Conservation (phyloP, 441 rosid genomes). For the Melastoma candidum region DNA sequence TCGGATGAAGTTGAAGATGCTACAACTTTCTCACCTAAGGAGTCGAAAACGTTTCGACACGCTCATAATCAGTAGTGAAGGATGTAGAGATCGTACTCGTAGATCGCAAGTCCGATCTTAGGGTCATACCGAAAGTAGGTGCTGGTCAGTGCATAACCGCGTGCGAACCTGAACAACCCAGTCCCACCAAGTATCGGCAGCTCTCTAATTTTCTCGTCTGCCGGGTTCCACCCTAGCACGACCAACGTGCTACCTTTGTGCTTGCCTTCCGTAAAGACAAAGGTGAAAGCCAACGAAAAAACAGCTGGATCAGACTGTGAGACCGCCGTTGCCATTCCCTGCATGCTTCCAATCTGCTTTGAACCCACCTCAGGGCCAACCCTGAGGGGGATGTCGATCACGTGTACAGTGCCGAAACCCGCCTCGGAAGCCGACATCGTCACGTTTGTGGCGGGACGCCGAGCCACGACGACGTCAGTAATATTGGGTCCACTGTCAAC, state of each 20-base stretch:
- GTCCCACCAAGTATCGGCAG: conserved; percentile 3
- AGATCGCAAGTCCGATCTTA: not conserved
- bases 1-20: too few relatives aligned
- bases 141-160: not conserved
- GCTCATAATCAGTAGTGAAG: not conserved
- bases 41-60: too few relatives aligned
- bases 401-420: not conserved
- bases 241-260: conserved; percentile 1
- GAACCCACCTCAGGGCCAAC: not conserved
- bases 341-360: not conserved
- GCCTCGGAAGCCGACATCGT: too few relatives aligned
- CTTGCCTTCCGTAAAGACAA: conserved; percentile 1
- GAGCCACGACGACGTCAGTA: not conserved
- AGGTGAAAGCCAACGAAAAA: not conserved
- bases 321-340: not conserved
- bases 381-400: not conserved
- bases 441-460: not conserved
- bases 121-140: not conserved
- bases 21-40: too few relatives aligned
- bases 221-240: not conserved
- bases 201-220: not conserved
- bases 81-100: not conserved
- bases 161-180: not conserved
- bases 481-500: not conserved
- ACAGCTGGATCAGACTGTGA: not conserved